These are phyloP conservation scores for Candida glucosophila DNA, from an alignment of 1,139 yeast genomes.

Conservation along the genomic window DNA sequence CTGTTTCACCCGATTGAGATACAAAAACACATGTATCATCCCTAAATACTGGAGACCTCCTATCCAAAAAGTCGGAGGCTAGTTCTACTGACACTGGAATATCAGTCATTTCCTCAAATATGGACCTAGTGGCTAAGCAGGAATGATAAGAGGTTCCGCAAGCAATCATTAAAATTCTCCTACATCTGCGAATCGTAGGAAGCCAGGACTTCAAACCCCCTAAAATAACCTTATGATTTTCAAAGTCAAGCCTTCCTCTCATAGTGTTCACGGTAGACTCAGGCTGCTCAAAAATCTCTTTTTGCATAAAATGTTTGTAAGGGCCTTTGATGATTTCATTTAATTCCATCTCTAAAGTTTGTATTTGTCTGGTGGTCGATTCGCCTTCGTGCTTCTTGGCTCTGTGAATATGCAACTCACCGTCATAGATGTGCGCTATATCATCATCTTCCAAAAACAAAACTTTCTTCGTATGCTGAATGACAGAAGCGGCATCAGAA, in stretches of 20 bases:
- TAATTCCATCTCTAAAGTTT: conserved; percentile 93
- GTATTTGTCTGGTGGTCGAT: conserved; percentile 89
- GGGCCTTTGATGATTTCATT: conserved; percentile 98
- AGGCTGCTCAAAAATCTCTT: conserved; percentile 98
- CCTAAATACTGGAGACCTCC: conserved; percentile 92
- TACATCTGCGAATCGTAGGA: conserved; percentile 85
- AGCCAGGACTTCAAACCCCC: conserved; percentile 88
- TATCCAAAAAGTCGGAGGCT: conserved; percentile 95
- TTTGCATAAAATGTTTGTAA: conserved; percentile 95
- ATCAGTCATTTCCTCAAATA: conserved; percentile 93
- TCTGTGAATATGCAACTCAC: conserved; percentile 97
- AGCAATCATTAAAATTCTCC: conserved; percentile 96
- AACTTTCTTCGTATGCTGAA: conserved; percentile 95
- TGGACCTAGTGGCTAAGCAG: conserved; percentile 92
- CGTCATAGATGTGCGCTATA: conserved; percentile 96
- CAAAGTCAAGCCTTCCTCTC: conserved; percentile 98
- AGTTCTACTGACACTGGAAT: conserved; percentile 94
- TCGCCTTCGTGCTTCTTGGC: conserved; percentile 88
- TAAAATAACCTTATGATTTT: conserved; percentile 62
- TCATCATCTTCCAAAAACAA: conserved; percentile 96
- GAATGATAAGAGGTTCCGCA: conserved; percentile 99
- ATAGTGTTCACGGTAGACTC: conserved; percentile 96
- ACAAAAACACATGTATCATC: conserved; percentile 97
- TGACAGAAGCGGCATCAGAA: conserved; percentile 96
- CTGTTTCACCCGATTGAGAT: conserved; percentile 98